Percentiles rank a stretch among this genome's conserved stretches.
Evolutionary conservation across 148 eudicot genomes (phyloP).

Genomic region (Dysphania ambrosioides): DNA sequence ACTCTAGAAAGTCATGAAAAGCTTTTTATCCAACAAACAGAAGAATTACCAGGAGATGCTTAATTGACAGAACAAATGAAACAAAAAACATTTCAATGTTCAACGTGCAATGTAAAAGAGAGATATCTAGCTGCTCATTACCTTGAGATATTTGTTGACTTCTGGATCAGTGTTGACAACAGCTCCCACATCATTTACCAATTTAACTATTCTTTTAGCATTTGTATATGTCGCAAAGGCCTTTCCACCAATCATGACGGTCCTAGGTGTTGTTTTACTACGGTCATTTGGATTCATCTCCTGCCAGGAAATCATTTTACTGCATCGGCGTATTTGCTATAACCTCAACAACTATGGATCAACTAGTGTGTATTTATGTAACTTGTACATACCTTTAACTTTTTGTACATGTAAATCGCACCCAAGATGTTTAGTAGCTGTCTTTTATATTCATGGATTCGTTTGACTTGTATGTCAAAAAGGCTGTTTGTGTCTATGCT

Average conservation of each 20-base stretch:
- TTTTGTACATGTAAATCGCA: constrained; percentile 86
- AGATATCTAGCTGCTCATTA: constrained; percentile 25
- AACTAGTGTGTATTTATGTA: not conserved
- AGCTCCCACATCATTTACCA: constrained; percentile 89
- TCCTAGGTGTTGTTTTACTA: constrained; percentile 70
- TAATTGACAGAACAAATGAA: not conserved
- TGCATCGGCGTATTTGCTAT: not conserved
- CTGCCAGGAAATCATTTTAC: constrained; percentile 32
- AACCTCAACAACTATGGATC: not conserved
- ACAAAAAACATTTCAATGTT: not conserved
- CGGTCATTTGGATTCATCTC: constrained; percentile 91
- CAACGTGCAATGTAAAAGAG: not conserved
- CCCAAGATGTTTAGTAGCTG: constrained; percentile 91
- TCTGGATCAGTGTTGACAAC: constrained; percentile 92
- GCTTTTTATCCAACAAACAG: not conserved
- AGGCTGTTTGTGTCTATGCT: constrained; percentile 86
- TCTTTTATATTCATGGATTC: constrained; percentile 97
- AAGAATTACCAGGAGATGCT: not conserved
- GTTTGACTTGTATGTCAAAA: constrained; percentile 96
- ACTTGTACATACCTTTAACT: constrained; percentile 63
- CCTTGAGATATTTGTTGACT: constrained; percentile 86
- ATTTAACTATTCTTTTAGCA: constrained; percentile 93
- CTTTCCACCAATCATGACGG: constrained; percentile 96
- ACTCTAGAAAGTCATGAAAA: not conserved
- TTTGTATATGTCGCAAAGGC: constrained; percentile 96